phyloP scores from a whole-genome alignment of 2,329 filamentous ascomycete genomes.

The Apiospora malaysiana region DNA sequence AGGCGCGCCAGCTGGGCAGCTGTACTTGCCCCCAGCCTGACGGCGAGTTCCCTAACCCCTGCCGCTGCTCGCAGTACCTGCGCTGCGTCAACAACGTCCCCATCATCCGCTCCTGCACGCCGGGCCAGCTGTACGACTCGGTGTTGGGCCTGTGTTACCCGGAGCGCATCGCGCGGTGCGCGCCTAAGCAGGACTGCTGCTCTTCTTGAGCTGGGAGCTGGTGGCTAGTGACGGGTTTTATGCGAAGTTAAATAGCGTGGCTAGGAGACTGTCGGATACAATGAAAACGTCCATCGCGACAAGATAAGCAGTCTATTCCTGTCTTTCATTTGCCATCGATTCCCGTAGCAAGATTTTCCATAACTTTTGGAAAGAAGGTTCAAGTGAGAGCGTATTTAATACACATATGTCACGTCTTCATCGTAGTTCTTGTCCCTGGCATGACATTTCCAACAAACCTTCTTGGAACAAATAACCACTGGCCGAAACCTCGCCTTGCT shows the following conservation, averaged over 20 bases:
- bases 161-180: not conserved
- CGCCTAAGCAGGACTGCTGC: not conserved
- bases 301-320: too few relatives aligned
- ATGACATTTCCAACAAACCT: not conserved
- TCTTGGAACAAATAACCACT: not conserved
- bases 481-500: not conserved
- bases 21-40: not conserved
- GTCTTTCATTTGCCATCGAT: too few relatives aligned
- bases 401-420: not conserved
- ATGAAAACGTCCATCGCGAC: too few relatives aligned
- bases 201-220: not conserved
- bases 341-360: too few relatives aligned
- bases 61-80: not conserved
- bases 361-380: too few relatives aligned
- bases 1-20: not conserved
- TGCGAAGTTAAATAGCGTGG: too few relatives aligned
- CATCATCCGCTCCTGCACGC: not conserved
- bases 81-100: not conserved
- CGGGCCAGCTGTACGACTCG: not conserved
- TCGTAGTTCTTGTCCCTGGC: not conserved
- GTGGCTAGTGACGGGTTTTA: not conserved
- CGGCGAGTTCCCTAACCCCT: not conserved
- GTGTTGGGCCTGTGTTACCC: not conserved
- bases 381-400: not conserved
- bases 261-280: not conserved